Percentiles rank a stretch among this genome's conserved stretches.
Conservation (phyloP, 768 basidiomycete genomes). For the Macrolepiota dolichaula region DNA sequence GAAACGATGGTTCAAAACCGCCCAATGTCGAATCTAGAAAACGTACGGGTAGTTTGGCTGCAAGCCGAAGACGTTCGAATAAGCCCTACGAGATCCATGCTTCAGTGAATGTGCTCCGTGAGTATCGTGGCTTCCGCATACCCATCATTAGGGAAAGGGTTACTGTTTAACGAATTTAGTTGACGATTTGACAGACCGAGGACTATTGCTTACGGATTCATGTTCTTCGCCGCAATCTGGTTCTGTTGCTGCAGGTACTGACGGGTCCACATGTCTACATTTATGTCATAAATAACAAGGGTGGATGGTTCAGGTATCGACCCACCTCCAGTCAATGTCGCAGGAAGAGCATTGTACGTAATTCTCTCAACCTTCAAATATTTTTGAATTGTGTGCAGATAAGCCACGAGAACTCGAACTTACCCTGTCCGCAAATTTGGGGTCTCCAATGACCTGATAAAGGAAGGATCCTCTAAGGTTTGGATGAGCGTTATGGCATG, state of each 20-base stretch:
- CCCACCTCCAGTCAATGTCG: conserved; percentile 42
- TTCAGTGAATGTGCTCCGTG: neutral
- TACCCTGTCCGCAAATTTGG: conserved; percentile 47
- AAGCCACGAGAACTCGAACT: conserved; percentile 9
- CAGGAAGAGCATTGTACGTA: conserved; percentile 50
- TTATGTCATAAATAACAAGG: neutral
- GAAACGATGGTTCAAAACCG: neutral
- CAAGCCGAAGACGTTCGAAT: conserved; percentile 48
- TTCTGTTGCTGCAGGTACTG: conserved; percentile 61
- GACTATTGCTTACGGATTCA: conserved; percentile 37
- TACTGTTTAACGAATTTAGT: conserved; percentile 24
- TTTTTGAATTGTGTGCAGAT: neutral
- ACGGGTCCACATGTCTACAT: conserved; percentile 52
- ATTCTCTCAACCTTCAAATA: conserved; percentile 37
- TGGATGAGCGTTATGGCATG: neutral
- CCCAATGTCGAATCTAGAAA: neutral
- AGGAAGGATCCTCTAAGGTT: conserved; percentile 44
- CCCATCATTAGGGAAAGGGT: conserved; percentile 53
- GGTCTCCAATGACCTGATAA: conserved; percentile 54
- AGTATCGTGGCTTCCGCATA: conserved; percentile 22
- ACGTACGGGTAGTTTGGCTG: conserved; percentile 48
- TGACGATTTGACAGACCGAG: neutral
- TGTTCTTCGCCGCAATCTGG: conserved; percentile 53
- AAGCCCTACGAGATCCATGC: conserved; percentile 26
- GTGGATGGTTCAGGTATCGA: neutral